Evolutionary conservation across 2,329 filamentous ascomycete genomes (phyloP), one percentile per base, ranked within the genome.

Genomic region (Aspergillus aculeatus): DNA sequence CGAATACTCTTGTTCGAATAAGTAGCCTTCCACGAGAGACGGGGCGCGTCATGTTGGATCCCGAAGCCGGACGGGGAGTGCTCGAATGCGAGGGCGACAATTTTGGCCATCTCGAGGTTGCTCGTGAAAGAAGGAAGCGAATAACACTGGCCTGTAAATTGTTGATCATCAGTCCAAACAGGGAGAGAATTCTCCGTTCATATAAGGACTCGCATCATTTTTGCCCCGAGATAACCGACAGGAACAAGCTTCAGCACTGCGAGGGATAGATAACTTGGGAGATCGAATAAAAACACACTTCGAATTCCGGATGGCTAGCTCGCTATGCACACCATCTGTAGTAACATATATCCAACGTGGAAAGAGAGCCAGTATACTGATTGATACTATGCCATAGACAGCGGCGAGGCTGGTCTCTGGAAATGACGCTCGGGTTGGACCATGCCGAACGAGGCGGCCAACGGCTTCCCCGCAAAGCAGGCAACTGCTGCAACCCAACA

Each of bases 391-490:
- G 26, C 7, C 16, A 19, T 12, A 44, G 38, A 44, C 6, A 19
- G 5, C 6, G 16, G 14, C 16, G 6, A 44, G 14, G 14, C 38
- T n/a, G 6, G 38, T 4, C 1, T 44, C n/a, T n/a, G 6, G 16
- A 44, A 44, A 44, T 16, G 14, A 19, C 38, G 14, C 38, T 44
- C 38, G 38, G 38, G 38, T 12, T 44, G 38, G 31, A 51, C 49
- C 23, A 51, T 51, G 26, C 21, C 49, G 49, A 51, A 44, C 29
- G 31, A 54, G 62, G 41, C 64, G 61, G 26, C 26, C 2, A 29
- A 29, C 26, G 26, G 68, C 61, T 66, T 70, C 2, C 66, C 65
- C n/a, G 65, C 65, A 23, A 69, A 35, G 11, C 32, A 12, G 14
- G 32, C 5, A 12, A 35, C 26, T 29, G 7, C 26, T 29, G 26